These are phyloP conservation scores for Oehlia diaphana DNA, from an alignment of 192 early-diverging fungal genomes.

Conservation along the genomic window DNA sequence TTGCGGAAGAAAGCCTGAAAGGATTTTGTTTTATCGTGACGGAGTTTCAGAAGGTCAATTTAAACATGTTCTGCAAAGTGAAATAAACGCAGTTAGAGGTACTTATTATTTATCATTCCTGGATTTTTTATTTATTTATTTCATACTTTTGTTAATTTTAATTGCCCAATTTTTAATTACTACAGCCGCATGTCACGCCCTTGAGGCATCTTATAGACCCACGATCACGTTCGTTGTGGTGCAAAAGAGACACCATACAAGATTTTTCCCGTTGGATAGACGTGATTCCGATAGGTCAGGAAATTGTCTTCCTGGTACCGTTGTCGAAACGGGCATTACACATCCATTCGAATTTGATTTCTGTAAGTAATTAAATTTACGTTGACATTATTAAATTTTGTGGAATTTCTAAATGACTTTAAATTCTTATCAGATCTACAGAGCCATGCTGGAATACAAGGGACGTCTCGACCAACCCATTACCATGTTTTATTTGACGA, in stretches of 20 bases:
- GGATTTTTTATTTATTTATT: too few relatives aligned
- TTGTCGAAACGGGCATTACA: slow-evolving; percentile 68
- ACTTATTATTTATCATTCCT: not conserved
- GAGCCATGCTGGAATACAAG: slow-evolving; percentile 89
- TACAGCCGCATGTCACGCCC: slow-evolving; percentile 53
- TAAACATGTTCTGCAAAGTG: slow-evolving; percentile 65
- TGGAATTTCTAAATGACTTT: not conserved
- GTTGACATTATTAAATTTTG: not conserved
- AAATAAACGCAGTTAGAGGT: slow-evolving; percentile 66
- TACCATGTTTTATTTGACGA: slow-evolving; percentile 93
- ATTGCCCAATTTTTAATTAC: slow-evolving; percentile 30
- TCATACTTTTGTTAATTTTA: not conserved
- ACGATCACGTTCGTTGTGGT: slow-evolving; percentile 81
- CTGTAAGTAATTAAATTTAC: slow-evolving; percentile 41
- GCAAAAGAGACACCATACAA: slow-evolving; percentile 90
- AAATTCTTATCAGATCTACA: slow-evolving; percentile 54
- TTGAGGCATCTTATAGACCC: slow-evolving; percentile 75
- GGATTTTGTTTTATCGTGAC: slow-evolving; percentile 88
- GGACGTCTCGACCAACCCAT: slow-evolving; percentile 88
- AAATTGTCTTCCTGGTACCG: slow-evolving; percentile 83
- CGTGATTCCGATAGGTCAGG: slow-evolving; percentile 67
- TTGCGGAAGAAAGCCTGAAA: slow-evolving; percentile 68
- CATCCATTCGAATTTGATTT: slow-evolving; percentile 89
- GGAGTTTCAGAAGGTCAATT: slow-evolving; percentile 91
- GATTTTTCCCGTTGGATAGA: slow-evolving; percentile 74